Percentiles rank a stretch among this genome's conserved stretches.
phyloP scores from a whole-genome alignment of 2,329 filamentous ascomycete species.

The Colletotrichum tanaceti region DNA sequence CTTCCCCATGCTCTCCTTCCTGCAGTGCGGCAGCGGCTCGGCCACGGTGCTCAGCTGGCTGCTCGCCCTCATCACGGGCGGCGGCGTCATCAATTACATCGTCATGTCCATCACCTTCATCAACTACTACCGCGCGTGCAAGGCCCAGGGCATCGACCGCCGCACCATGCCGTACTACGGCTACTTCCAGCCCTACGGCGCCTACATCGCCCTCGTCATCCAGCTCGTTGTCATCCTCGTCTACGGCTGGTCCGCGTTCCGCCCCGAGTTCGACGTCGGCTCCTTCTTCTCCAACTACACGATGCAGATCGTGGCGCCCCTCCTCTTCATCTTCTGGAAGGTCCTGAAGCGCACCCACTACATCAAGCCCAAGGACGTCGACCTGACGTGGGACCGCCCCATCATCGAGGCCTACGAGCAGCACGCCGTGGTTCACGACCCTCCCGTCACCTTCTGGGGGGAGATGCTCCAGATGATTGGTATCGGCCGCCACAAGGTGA shows the following conservation, averaged over 20 bases:
- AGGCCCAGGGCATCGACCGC: constrained; percentile 64
- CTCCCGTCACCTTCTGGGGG: constrained; percentile 65
- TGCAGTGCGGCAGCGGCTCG: constrained; percentile 53
- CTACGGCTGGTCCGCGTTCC: constrained; percentile 73
- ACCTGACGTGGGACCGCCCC: constrained; percentile 70
- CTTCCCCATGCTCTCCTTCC: constrained; percentile 39
- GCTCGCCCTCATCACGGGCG: constrained; percentile 72
- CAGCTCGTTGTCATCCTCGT: constrained; percentile 71
- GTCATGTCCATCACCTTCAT: constrained; percentile 63
- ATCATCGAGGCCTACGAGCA: constrained; percentile 68
- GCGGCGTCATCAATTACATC: constrained; percentile 40
- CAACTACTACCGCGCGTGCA: constrained; percentile 71
- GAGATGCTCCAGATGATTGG: constrained; percentile 63
- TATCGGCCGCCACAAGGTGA: constrained; percentile 46
- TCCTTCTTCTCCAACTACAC: constrained; percentile 74
- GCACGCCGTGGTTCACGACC: constrained; percentile 45
- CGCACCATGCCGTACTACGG: constrained; percentile 73
- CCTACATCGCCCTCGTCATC: constrained; percentile 65
- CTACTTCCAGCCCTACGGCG: constrained; percentile 74
- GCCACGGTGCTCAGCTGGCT: constrained; percentile 76
- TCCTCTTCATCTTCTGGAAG: constrained; percentile 68
- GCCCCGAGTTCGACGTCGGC: constrained; percentile 66
- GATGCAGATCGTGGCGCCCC: constrained; percentile 69
- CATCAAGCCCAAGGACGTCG: constrained; percentile 64
- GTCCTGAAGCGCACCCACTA: constrained; percentile 70